Evolutionary conservation across 768 basidiomycete genomes (phyloP), one percentile per base, ranked within the genome.

Genomic region (Trametes elegans): DNA sequence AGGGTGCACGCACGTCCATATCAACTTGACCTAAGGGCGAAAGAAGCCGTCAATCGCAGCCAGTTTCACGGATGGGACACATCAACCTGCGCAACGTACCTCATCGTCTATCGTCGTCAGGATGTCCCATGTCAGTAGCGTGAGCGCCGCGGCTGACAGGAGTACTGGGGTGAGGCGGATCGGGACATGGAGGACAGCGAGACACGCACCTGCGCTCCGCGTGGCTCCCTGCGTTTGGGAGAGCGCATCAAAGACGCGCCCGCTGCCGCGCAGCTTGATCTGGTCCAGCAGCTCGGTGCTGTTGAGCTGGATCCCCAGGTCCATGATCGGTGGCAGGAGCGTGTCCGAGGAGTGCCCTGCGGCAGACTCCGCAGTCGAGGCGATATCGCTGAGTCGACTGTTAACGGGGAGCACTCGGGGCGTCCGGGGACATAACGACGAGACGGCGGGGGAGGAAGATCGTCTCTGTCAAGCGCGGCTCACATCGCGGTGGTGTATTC

Each of bases 81-180:
- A 5, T 24, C 16, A 45, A 16, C 23, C 18, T n/a, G n/a, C n/a
- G n/a, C n/a, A n/a, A 55, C 59, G 39, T 28, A 56, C 59, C 54
- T 60, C 59, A 2, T 52, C 49, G 35, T 53, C 54, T 46, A 53
- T 29, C 1, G 54, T 55, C 0, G 54, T 52, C 11, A 60, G 27
- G n/a, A 60, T 53, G 29, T 60, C 59, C 50, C 54, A 60, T 19
- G 45, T 28, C 10, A 60, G 41, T 9, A 60, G 27, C 5, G 54
- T 39, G 10, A 60, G 50, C 19, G 59, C 59, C 16, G 59, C 54
- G n/a, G 28, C 59, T 60, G n/a, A n/a, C n/a, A n/a, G n/a, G n/a
- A n/a, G n/a, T n/a, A n/a, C n/a, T n/a, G n/a, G n/a, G n/a, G n/a
- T n/a, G n/a, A n/a, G n/a, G n/a, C n/a, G n/a, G n/a, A n/a, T n/a